A percentile compares a stretch with the other conserved stretches of the same genome.
Evolutionary conservation across 1,284 basidiomycete species (phyloP).

Genomic region (Fomitopsis palustris): DNA sequence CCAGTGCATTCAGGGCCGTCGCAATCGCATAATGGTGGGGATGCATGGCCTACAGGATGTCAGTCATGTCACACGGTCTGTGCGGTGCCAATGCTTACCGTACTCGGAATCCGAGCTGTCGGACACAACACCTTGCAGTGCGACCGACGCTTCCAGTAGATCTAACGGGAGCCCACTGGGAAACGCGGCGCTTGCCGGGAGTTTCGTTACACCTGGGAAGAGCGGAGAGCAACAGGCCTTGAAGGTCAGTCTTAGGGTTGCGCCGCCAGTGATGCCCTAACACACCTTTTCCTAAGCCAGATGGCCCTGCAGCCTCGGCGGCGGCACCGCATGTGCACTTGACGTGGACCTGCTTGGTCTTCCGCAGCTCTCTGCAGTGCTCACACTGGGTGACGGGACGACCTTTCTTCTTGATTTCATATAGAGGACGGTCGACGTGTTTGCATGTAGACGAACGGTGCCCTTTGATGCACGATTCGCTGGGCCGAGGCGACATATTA

Average conservation of each 20-base stretch:
- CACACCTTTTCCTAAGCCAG: background rate
- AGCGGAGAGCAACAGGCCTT: constrained; percentile 34
- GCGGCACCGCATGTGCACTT: constrained; percentile 47
- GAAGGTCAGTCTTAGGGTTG: constrained; percentile 35
- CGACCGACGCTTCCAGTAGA: constrained; percentile 60
- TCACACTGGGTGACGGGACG: constrained; percentile 73
- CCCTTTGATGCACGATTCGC: constrained; percentile 8
- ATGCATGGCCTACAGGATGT: constrained; percentile 26
- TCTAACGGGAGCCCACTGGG: constrained; percentile 61
- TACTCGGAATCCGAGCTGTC: constrained; percentile 51
- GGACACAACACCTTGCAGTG: constrained; percentile 33
- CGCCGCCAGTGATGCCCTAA: background rate
- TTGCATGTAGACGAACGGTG: constrained; percentile 48
- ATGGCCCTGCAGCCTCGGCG: background rate
- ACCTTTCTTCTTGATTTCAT: constrained; percentile 77
- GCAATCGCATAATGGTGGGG: constrained; percentile 34
- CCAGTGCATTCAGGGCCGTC: constrained; percentile 36
- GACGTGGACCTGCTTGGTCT: constrained; percentile 68
- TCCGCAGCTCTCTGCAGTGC: constrained; percentile 68
- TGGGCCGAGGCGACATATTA: background rate
- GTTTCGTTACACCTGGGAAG: constrained; percentile 46
- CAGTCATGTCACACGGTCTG: background rate
- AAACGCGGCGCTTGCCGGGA: constrained; percentile 65
- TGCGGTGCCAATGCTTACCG: constrained; percentile 20
- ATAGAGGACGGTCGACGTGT: constrained; percentile 70